A percentile compares a stretch with the other conserved stretches of the same genome.
phyloP scores from a whole-genome alignment of 1,139 yeast genomes.

The Debaryomycetaceae sp. region DNA sequence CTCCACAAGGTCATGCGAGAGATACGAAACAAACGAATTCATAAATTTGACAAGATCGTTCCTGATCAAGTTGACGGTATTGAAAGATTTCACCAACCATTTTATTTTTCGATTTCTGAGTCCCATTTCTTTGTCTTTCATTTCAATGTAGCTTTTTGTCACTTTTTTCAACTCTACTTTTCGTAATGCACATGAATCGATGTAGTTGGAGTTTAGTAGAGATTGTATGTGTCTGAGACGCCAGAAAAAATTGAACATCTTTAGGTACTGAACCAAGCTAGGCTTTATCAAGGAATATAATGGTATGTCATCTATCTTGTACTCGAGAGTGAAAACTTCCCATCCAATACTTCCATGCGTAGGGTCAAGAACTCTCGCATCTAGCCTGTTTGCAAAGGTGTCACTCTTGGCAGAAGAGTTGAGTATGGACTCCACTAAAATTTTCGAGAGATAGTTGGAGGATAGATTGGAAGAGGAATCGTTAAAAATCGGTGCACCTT shows the following conservation, averaged over 20 bases:
- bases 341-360: slow-evolving; percentile 69
- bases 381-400: slow-evolving; percentile 45
- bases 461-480: slow-evolving; percentile 63
- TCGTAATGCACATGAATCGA: slow-evolving; percentile 31
- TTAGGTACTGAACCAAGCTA: slow-evolving; percentile 47
- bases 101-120: slow-evolving; percentile 19
- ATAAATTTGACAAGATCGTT: slow-evolving; percentile 46
- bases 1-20: slow-evolving; percentile 50
- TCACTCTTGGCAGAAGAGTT: slow-evolving; percentile 57
- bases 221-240: slow-evolving; percentile 61
- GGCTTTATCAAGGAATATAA: slow-evolving; percentile 24
- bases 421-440: slow-evolving; percentile 64
- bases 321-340: slow-evolving; percentile 92
- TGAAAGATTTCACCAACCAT: slow-evolving; percentile 32
- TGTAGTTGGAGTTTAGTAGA: slow-evolving; percentile 43
- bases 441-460: slow-evolving; percentile 62
- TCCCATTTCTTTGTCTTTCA: slow-evolving; percentile 10
- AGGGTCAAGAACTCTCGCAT: slow-evolving; percentile 75
- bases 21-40: slow-evolving; percentile 37
- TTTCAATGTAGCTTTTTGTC: slow-evolving; percentile 12
- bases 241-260: slow-evolving; percentile 86
- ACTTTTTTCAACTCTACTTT: slow-evolving; percentile 30
- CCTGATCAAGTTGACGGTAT: slow-evolving; percentile 43
- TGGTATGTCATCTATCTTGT: slow-evolving; percentile 58
- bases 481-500: slow-evolving; percentile 53